Evolutionary conservation across 495 filamentous ascomycete genomes (phyloP).

Genomic region (Penicillium paxilli): DNA sequence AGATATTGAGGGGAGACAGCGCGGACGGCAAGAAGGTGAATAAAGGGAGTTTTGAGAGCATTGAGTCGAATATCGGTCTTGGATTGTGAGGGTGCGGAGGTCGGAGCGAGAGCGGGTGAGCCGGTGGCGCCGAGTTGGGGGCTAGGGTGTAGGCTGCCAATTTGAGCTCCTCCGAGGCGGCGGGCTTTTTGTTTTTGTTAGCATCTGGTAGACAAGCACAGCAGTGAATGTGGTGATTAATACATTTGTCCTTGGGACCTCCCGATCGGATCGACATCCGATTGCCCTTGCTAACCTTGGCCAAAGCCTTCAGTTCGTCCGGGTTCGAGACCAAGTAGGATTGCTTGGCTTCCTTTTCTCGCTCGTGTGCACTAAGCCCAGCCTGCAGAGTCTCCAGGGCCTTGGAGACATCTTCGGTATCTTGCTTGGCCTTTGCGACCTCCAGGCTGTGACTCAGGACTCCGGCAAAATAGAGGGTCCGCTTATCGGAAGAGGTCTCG

Average conservation of each 20-base stretch:
- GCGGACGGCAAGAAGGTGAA: constrained; percentile 70
- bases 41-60: constrained; percentile 57
- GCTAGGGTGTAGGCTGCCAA: constrained; percentile 36
- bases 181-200: background rate
- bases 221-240: background rate
- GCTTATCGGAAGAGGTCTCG: constrained; percentile 36
- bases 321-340: constrained; percentile 43
- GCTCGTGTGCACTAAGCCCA: constrained; percentile 46
- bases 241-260: constrained; percentile 30
- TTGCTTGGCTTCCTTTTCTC: constrained; percentile 56
- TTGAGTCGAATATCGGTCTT: constrained; percentile 53
- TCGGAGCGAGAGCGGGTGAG: constrained; percentile 42
- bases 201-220: background rate
- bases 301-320: constrained; percentile 38
- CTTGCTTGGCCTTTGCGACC: constrained; percentile 55
- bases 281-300: constrained; percentile 1
- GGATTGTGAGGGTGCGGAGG: constrained; percentile 54
- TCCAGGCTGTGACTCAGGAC: constrained; percentile 57
- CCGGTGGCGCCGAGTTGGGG: constrained; percentile 57
- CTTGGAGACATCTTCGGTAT: constrained; percentile 51
- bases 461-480: constrained; percentile 53
- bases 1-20: constrained; percentile 60
- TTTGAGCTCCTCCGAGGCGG: background rate
- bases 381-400: constrained; percentile 59
- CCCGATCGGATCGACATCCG: constrained; percentile 2